A percentile compares a stretch with the other conserved stretches of the same genome.
Evolutionary conservation across 768 basidiomycete genomes (phyloP).

Genomic region (Symmetrospora coprosmae): DNA sequence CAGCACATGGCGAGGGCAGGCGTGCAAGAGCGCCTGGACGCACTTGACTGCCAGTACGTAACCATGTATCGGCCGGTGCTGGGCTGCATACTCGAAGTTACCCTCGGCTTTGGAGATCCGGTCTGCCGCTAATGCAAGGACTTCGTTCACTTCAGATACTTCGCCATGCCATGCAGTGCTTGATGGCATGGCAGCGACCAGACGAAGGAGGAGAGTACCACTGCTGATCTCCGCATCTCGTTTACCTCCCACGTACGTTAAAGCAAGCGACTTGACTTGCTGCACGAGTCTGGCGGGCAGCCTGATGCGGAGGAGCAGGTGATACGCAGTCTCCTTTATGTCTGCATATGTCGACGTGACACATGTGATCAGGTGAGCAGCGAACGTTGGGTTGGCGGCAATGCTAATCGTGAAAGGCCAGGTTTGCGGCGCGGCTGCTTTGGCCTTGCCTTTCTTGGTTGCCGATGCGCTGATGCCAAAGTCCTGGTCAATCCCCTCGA

Average conservation of each 20-base stretch:
- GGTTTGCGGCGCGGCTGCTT: background rate
- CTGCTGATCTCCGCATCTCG: constrained; percentile 5
- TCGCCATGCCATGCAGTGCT: no score
- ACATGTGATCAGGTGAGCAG: background rate
- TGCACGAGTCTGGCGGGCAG: background rate
- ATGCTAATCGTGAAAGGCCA: constrained; percentile 19
- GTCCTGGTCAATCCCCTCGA: background rate
- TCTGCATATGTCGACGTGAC: constrained; percentile 19
- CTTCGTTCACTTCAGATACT: background rate
- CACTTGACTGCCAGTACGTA: constrained; percentile 1
- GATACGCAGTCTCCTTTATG: background rate
- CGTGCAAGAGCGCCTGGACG: no score
- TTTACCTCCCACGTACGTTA: background rate
- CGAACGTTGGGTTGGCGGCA: background rate
- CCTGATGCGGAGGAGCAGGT: background rate
- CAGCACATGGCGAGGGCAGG: no score
- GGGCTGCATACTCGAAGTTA: background rate
- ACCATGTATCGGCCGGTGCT: background rate
- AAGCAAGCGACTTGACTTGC: background rate
- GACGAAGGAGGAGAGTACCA: constrained; percentile 4
- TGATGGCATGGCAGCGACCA: background rate
- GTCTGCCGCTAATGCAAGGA: background rate
- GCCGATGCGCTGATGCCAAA: background rate
- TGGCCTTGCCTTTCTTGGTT: background rate
- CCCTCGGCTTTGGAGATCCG: background rate